Evolutionary conservation across 768 basidiomycete genomes (phyloP), one percentile per base, ranked within the genome.

Genomic region (Tubosaeta sp.): DNA sequence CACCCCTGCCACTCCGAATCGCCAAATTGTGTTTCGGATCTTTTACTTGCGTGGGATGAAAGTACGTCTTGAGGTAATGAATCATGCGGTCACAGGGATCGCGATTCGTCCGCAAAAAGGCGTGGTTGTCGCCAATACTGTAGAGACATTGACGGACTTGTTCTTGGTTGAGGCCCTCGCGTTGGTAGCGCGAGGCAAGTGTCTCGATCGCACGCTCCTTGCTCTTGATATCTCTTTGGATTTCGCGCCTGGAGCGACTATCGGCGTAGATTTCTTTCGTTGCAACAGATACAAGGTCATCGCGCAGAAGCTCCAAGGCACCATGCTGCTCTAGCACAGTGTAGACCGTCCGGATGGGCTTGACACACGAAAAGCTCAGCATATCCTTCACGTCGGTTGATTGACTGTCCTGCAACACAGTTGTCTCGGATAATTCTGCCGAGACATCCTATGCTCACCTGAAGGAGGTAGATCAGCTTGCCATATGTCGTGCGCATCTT

Each of bases 31-130:
- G 69, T 60, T 86, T 85, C 46, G 72, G 56, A 43, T 87, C 83
- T 61, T 82, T 81, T 5, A 83, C 75, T 46, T 84, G 78, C 3
- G 83, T 84, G 6, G 91, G 79, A 57, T 91, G 81, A 77, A 91
- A 93, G 62, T 86, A 77, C 54, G 83, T 71, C 65, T 87, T 88
- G 58, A 93, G 72, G 61, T 84, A 87, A 4, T 60, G 64, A 48
- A 93, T 92, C 87, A 92, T 87, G 51, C 79, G 77, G 53, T 93
- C 90, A 70, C 91, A 93, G 44, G 91, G 91, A 64, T 93, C 91
- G 35, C 91, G 87, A 58, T 93, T 92, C 50, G 81, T 81, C 27
- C 91, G 82, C 56, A 92, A 71, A 76, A 93, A 93, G 11, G 91
- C 88, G 63, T 92, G 88, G 61, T 93, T 93, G 68, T 93, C 91